Evolutionary conservation across 306 rosid genomes (phyloP).

Genomic region (Vicia faba): DNA sequence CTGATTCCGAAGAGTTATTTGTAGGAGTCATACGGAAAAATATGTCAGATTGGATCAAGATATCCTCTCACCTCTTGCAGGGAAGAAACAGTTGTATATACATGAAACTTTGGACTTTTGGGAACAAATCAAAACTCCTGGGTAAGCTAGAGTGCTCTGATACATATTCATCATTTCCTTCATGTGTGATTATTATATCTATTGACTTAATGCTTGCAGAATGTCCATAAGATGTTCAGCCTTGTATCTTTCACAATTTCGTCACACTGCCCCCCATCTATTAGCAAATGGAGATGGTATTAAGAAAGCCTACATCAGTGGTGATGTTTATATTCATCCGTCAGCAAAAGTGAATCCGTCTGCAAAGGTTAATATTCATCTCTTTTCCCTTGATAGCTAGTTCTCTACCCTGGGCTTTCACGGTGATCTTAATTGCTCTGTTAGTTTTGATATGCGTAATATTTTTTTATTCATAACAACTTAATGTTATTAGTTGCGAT

Average conservation of each 20-base stretch:
- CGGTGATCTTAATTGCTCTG: not conserved
- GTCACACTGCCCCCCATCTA: constrained; percentile 66
- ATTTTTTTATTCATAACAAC: constrained; percentile 3
- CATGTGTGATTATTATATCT: constrained; percentile 9
- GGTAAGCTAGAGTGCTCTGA: constrained; percentile 47
- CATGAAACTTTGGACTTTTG: constrained; percentile 85
- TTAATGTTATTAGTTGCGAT: constrained; percentile 13
- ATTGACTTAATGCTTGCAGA: constrained; percentile 52
- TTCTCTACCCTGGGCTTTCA: constrained; percentile 9
- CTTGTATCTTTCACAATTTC: constrained; percentile 84
- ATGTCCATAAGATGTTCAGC: constrained; percentile 93
- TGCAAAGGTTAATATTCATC: constrained; percentile 77
- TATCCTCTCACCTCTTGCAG: constrained; percentile 93
- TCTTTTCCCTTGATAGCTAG: constrained; percentile 3
- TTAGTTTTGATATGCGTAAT: not conserved
- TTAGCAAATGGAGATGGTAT: constrained; percentile 75
- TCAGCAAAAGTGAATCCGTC: constrained; percentile 95
- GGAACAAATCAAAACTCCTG: constrained; percentile 99
- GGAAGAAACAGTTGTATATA: constrained; percentile 85
- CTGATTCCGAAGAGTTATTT: constrained; percentile 38
- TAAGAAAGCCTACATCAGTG: constrained; percentile 65
- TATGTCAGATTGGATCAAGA: constrained; percentile 97
- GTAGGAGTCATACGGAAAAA: constrained; percentile 70
- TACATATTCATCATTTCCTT: constrained; percentile 25
- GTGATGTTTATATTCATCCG: constrained; percentile 90